Evolutionary conservation across 1,284 basidiomycete genomes (phyloP).

Genomic region (Papiliotrema laurentii): DNA sequence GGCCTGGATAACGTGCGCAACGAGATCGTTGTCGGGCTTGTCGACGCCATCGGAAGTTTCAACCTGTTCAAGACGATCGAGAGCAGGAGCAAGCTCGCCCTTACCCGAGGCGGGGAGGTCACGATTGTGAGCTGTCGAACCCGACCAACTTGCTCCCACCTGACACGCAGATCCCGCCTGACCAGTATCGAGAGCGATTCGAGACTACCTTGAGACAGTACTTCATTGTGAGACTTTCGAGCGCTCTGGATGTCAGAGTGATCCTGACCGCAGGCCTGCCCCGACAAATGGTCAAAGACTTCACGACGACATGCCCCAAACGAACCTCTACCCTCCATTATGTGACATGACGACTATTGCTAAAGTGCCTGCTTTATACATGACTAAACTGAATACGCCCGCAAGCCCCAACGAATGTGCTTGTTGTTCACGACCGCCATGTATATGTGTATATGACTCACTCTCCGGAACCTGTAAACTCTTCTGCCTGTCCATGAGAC

Average conservation of each 20-base stretch:
- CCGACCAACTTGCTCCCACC: neutral
- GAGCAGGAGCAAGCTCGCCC: constrained; percentile 27
- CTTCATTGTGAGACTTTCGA: constrained; percentile 20
- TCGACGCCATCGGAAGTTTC: constrained; percentile 65
- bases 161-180: constrained; percentile 29
- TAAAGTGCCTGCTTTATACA: no score
- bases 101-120: constrained; percentile 34
- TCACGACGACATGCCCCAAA: neutral
- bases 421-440: neutral
- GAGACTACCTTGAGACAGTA: constrained; percentile 30
- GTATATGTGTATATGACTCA: neutral
- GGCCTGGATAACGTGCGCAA: constrained; percentile 59
- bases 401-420: neutral
- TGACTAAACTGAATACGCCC: neutral
- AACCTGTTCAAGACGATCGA: constrained; percentile 37
- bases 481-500: neutral
- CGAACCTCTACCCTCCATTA: neutral
- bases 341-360: neutral
- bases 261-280: constrained; percentile 21
- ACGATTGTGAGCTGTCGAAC: constrained; percentile 24
- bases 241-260: neutral
- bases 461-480: no score
- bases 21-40: constrained; percentile 66
- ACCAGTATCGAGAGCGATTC: constrained; percentile 35
- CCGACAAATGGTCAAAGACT: constrained; percentile 33